Evolutionary conservation across 768 basidiomycete genomes (phyloP), one percentile per base, ranked within the genome.

Genomic region (Hortiboletus campestris): DNA sequence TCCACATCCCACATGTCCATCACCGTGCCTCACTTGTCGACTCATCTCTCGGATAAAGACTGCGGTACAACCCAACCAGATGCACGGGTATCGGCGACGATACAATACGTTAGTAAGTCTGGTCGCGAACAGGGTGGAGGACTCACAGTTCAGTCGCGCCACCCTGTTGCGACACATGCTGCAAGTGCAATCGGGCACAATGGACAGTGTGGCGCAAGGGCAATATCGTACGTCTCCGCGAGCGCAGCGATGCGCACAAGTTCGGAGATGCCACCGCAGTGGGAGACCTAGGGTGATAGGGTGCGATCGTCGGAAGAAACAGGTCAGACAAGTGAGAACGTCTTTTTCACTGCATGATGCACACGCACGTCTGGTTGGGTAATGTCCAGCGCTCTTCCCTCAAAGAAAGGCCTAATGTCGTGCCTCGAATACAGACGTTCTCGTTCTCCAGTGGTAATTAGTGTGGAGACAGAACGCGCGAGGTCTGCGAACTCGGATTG

Each of bases 151-250:
- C 4, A 82, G 81, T 12, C 80, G 76, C 22, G 78, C 72, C 35
- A 80, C 74, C 78, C 86, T 4, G 89, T 77, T 51, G 88, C 84
- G 41, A 88, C 79, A 62, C 83, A 85, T 20, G 86, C 86, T 6
- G 86, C 88, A 22, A 89, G 76, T 0, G 86, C 85, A 31, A 90
- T 81, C 0, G 87, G 88, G 0, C 86, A 86, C 2, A 87, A 63
- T 2, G 88, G 87, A 69, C 86, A 88, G 63, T 89, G 86, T 6
- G 88, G 86, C 0, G 86, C 88, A 49, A 85, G 65, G 12, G 81
- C 86, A 49, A 89, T 82, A 58, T 89, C 89, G 64, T 88, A 89
- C 4, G 80, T 83, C 67, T 87, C 84, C 1, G 80, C 79, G 60
- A 86, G 71, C 22, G 76, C 81, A 25, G 25, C 25, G 6, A 25